These are phyloP conservation scores for Stramenopiles sp. DNA, from an alignment of 352 stramenopile genomes.

Conservation along the genomic window DNA sequence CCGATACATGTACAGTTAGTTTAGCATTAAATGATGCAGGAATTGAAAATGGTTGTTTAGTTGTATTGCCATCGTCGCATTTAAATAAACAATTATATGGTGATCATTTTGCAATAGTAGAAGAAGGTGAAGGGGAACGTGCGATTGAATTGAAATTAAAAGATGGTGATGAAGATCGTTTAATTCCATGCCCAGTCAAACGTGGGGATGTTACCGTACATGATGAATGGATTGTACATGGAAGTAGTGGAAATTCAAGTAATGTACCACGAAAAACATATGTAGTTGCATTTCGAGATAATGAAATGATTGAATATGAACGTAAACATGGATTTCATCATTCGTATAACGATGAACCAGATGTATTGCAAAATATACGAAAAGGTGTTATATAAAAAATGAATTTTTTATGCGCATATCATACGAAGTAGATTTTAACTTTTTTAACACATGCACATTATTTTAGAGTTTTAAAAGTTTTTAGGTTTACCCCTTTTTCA, in stretches of 20 bases:
- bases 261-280: conserved; percentile 26
- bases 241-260: conserved; percentile 24
- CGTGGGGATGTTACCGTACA: conserved; percentile 28
- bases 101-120: conserved; percentile 21
- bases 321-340: conserved; percentile 29
- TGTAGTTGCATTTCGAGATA: conserved; percentile 28
- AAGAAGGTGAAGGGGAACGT: conserved; percentile 13
- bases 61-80: conserved; percentile 25
- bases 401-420: too few species aligned
- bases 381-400: neutral
- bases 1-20: conserved; percentile 28
- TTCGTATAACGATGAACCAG: conserved; percentile 27
- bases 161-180: conserved; percentile 22
- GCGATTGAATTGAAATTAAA: conserved; percentile 29
- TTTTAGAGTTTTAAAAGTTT: too few species aligned
- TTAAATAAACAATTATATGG: conserved; percentile 18
- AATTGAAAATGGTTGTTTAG: conserved; percentile 29
- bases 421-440: too few species aligned
- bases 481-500: too few species aligned
- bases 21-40: conserved; percentile 29
- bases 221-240: conserved; percentile 33
- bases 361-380: neutral
- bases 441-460: too few species aligned
- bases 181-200: conserved; percentile 22
- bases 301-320: conserved; percentile 24